Evolutionary conservation across 2,329 filamentous ascomycete genomes (phyloP).

Genomic region (Pleomassaria siparia): DNA sequence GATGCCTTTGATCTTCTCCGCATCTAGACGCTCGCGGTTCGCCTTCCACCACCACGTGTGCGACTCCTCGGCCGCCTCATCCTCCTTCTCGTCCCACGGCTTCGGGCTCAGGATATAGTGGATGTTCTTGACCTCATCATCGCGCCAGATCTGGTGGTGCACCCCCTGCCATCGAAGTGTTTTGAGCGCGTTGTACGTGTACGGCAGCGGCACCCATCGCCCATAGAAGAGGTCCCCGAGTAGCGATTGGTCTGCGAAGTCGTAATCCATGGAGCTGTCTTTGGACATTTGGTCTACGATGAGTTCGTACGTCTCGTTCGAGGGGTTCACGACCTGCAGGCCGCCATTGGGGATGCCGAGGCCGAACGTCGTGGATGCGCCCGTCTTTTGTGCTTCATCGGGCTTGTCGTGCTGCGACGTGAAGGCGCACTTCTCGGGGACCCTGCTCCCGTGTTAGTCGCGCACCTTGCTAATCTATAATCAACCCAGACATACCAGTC

Average conservation of each 20-base stretch:
- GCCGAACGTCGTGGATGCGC: slow-evolving; percentile 53
- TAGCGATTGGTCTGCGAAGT: slow-evolving; percentile 62
- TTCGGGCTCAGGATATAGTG: slow-evolving; percentile 65
- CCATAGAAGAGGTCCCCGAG: slow-evolving; percentile 60
- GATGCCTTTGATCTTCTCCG: slow-evolving; percentile 53
- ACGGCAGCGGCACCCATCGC: slow-evolving; percentile 61
- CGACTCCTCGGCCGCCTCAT: slow-evolving; percentile 49
- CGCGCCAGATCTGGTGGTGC: slow-evolving; percentile 61
- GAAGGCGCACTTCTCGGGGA: slow-evolving; percentile 63
- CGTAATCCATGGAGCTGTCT: slow-evolving; percentile 53
- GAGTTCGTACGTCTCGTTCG: slow-evolving; percentile 53
- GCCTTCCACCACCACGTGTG: slow-evolving; percentile 61
- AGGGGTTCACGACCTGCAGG: slow-evolving; percentile 63
- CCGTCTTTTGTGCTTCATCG: slow-evolving; percentile 53
- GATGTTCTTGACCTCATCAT: slow-evolving; percentile 62
- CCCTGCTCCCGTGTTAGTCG: slow-evolving; percentile 30
- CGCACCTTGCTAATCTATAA: not conserved
- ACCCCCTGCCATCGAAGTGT: slow-evolving; percentile 59
- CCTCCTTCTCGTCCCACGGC: slow-evolving; percentile 61
- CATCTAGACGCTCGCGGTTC: slow-evolving; percentile 51
- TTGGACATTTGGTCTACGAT: slow-evolving; percentile 53
- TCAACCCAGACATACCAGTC: slow-evolving; percentile 58
- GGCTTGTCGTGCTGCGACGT: slow-evolving; percentile 58
- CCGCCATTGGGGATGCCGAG: slow-evolving; percentile 63
- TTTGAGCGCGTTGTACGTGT: slow-evolving; percentile 64